Base-by-base conservation (phyloP, 2,329 filamentous ascomycete species). In the Colletotrichum sp. region DNA sequence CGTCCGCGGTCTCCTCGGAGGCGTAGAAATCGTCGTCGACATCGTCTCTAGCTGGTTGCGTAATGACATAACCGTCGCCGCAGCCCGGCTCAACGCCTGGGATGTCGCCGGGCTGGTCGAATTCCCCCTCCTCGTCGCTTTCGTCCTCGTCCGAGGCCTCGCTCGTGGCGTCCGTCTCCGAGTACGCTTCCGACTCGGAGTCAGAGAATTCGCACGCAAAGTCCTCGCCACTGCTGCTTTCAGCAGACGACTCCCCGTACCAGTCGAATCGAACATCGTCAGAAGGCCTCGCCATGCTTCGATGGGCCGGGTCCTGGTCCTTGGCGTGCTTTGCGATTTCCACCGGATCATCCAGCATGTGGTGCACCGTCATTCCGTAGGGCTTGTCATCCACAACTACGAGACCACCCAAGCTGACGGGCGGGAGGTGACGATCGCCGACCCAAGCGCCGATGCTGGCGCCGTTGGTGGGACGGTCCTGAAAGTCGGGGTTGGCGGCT, bases 291-390 rank as follows among this genome's bases (percentile, higher is more conserved):
- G 80, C 87, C 84, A 82, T 89, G 84, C 82, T 89, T 60, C 81
- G 83, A 66, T 79, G 63, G 5, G 79, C 78, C 77, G 59, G 78
- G 28, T 77, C 68, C 8, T 77, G 79, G 15, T 77, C 77, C 26
- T 78, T 72, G 43, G 66, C 26, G 59, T 74, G 76, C 60, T 78
- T 70, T n/a, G 75, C 74, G 77, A 8, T 80, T 80, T 26, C 84
- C 5, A 91, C 90, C 2, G 91, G 91, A 73, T 93, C 91, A 87
- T 98, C 96, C 4, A 99, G 91, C 92, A 99, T 96, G 83, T 99
- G 96, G 81, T 99, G 96, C 0, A 99, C 96, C 26, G 95, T 98
- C 95, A 99, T 97, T 15, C 96, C 96, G 80, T 96, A 97, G 0
- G 95, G 92, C 82, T 94, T 93, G 71, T 94, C 92, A 81, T 99